A percentile compares a stretch with the other conserved stretches of the same genome.
Conservation (phyloP, 306 rosid species). For the Rosa lucieae region DNA sequence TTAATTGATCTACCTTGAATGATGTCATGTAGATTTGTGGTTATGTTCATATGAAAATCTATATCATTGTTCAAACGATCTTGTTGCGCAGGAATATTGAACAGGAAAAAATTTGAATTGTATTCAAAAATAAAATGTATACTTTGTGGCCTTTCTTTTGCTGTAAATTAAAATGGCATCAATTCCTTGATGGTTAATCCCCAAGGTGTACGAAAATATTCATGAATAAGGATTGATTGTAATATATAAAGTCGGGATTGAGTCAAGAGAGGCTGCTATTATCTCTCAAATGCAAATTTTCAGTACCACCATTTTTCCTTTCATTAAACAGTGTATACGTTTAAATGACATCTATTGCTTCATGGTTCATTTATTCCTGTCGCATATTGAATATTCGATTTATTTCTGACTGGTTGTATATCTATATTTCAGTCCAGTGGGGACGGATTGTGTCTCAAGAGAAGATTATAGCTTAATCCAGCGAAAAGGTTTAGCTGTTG, state of each 20-base stretch:
- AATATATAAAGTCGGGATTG: conserved; percentile 8
- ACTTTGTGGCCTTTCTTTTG: background rate
- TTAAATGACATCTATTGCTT: conserved; percentile 7
- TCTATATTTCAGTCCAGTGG: conserved; percentile 67
- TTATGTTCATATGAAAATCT: background rate
- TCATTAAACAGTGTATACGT: background rate
- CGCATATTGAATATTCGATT: conserved; percentile 4
- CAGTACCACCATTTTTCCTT: conserved; percentile 1
- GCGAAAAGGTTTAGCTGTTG: conserved; percentile 85
- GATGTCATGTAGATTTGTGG: background rate
- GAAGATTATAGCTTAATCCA: conserved; percentile 69
- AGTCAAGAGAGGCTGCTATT: conserved; percentile 4
- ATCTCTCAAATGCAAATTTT: background rate
- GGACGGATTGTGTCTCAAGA: conserved; percentile 80
- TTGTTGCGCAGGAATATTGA: background rate
- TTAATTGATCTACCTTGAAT: background rate
- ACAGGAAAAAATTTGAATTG: background rate
- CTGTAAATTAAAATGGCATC: background rate
- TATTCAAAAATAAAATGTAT: background rate
- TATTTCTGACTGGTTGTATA: background rate
- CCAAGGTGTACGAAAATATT: background rate
- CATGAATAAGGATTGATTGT: background rate
- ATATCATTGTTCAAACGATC: background rate
- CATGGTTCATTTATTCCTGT: background rate
- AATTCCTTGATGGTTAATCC: background rate